Evolutionary conservation across 164 flowering plant species (phyloP).

Genomic region (Sedum album): DNA sequence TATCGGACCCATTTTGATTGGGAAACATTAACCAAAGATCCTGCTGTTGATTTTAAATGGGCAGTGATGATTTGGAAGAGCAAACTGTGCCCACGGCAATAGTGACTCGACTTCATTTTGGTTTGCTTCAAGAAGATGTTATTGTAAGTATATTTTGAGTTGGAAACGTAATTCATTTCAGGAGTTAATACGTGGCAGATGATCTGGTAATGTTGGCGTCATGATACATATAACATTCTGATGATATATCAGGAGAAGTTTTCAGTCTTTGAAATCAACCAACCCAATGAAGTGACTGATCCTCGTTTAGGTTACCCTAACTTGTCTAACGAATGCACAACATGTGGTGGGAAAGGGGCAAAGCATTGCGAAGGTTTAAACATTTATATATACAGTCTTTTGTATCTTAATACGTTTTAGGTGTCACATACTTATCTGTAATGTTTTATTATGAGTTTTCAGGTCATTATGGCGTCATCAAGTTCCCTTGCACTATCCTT

Average conservation of each 20-base stretch:
- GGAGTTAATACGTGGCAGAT: too few species aligned
- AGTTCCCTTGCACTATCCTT: constrained; percentile 43
- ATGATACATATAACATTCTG: not conserved
- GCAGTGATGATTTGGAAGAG: not conserved
- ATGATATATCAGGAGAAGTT: constrained; percentile 35
- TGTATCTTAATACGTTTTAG: not conserved
- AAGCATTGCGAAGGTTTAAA: constrained; percentile 63
- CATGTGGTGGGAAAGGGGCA: constrained; percentile 48
- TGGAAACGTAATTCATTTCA: not conserved
- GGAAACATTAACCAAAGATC: not conserved
- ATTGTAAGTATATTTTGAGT: not conserved
- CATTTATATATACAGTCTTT: not conserved
- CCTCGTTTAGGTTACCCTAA: constrained; percentile 75
- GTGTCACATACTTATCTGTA: not conserved
- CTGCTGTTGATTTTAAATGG: not conserved
- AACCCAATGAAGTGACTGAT: constrained; percentile 46
- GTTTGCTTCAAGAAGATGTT: not conserved
- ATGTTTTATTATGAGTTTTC: constrained; percentile 13
- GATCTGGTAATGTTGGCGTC: not conserved
- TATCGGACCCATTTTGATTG: not conserved
- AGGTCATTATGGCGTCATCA: constrained; percentile 80
- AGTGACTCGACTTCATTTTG: constrained; percentile 1
- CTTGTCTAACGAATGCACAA: constrained; percentile 40
- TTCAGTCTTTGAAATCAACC: constrained; percentile 31
- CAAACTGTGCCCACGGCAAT: not conserved